A percentile compares a stretch with the other conserved stretches of the same genome.
Evolutionary conservation across 768 basidiomycete genomes (phyloP).

Genomic region (Hirschioporus abietinus): DNA sequence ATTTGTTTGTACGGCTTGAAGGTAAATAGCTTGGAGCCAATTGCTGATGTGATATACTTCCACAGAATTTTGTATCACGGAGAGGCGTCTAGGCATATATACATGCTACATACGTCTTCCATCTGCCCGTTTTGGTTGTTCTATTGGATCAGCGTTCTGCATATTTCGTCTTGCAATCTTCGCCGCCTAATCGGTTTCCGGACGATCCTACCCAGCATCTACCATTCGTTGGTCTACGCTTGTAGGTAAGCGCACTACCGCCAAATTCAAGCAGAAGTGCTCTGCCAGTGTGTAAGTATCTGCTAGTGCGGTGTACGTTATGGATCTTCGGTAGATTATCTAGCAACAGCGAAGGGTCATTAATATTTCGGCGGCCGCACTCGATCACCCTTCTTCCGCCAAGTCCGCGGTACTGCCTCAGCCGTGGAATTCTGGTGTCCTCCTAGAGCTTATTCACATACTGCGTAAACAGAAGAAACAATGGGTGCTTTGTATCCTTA

Average conservation of each 20-base stretch:
- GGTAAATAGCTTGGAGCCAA: neutral
- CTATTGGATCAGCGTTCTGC: neutral
- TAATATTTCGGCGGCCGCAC: neutral
- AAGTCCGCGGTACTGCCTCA: neutral
- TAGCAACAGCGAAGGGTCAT: neutral
- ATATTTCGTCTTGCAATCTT: neutral
- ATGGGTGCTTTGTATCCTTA: neutral
- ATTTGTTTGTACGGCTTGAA: slow-evolving; percentile 4
- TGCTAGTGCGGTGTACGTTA: neutral
- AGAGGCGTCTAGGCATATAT: neutral
- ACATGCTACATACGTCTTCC: neutral
- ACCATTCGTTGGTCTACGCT: too few species aligned
- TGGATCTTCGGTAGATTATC: neutral
- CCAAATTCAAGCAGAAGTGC: too few species aligned
- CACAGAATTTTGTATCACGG: neutral
- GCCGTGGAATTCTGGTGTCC: neutral
- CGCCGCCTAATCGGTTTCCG: too few species aligned
- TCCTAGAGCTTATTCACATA: neutral
- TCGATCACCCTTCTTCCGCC: neutral
- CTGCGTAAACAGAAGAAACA: neutral
- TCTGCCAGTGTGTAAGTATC: too few species aligned
- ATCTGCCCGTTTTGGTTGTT: neutral
- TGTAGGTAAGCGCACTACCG: too few species aligned
- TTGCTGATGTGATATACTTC: neutral
- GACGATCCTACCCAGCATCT: too few species aligned